Evolutionary conservation across 805 yeast genomes (phyloP), one percentile per base, ranked within the genome.

Genomic region (Schwanniomyces polymorphus): DNA sequence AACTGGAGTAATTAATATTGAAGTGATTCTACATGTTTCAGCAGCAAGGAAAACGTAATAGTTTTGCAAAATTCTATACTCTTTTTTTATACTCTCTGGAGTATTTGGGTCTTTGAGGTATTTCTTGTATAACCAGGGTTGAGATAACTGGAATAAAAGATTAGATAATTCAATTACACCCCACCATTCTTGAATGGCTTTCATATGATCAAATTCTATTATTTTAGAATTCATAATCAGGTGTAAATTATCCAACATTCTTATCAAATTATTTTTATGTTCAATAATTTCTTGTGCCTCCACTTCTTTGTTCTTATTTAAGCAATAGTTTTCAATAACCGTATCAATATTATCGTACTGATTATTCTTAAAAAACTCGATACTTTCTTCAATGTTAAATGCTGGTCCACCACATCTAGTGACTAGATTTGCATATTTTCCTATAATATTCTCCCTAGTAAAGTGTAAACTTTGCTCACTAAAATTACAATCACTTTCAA

Each of bases 401-500:
- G 84, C 82, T 28, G 77, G 72, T 1, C 91, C 88, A 45, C 95
- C 83, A 29, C 84, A 79, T 49, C 99, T 74, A 51, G 85, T 79
- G 17, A 86, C 74, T 42, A 91, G 72, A 59, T 92, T 94, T 40
- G 94, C 91, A 68, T 85, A 85, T 62, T 91, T 91, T 49, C 90
- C 89, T 47, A 89, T 83, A 35, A 92, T 71, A 55, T 82, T 80
- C 28, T 81, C 83, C 51, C 95, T 75, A 6, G 82, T 67, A 27
- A 63, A 61, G 37, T 68, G 68, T 46, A 88, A 68, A 35, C 75
- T 74, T 12, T 68, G 76, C 43, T 85, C 88, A 27, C 84, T 79
- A 61, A 85, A 94, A 55, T 91, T 91, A 54, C 91, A 81, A 66
- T 94, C 99, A 26, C 79, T 75, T 23, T 81, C 85, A 28, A 94